These are phyloP conservation scores for Perilla frutescens DNA, from an alignment of 257 asterid genomes.

Conservation along the genomic window DNA sequence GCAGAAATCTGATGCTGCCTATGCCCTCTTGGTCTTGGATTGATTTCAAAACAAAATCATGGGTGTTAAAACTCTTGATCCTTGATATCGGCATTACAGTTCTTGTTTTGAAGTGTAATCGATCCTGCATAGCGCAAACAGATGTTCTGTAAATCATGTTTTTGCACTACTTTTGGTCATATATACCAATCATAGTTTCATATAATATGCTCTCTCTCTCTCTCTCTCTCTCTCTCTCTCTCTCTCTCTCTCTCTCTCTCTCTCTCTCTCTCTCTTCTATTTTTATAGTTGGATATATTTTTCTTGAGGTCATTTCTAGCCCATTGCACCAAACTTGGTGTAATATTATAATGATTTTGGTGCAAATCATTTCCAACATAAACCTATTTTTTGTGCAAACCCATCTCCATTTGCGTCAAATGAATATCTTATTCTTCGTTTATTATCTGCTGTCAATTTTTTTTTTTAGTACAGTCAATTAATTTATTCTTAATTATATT, in stretches of 20 bases:
- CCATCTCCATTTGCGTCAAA: too few species aligned
- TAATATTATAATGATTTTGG: too few species aligned
- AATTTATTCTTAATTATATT: too few species aligned
- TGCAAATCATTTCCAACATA: too few species aligned
- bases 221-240: conserved; percentile 5
- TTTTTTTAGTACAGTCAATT: too few species aligned
- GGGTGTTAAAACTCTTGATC: conserved; percentile 31
- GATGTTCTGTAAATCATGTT: conserved; percentile 36
- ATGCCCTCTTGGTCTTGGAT: conserved; percentile 43
- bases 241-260: not conserved
- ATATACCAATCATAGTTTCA: conserved; percentile 16
- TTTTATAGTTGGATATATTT: too few species aligned
- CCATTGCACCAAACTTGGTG: too few species aligned
- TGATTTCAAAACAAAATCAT: conserved; percentile 32
- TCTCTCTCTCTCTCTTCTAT: too few species aligned
- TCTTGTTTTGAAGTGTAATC: conserved; percentile 18
- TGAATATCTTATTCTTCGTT: too few species aligned
- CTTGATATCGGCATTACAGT: conserved; percentile 25
- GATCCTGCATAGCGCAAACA: conserved; percentile 35
- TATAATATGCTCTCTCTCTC: not conserved
- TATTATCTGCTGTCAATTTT: too few species aligned
- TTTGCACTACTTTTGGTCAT: conserved; percentile 26
- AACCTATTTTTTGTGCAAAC: too few species aligned
- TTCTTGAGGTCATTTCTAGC: too few species aligned
- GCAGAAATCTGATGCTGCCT: conserved; percentile 52